phyloP scores from a whole-genome alignment of 2,329 filamentous ascomycete genomes.

The Venturia nashicola region DNA sequence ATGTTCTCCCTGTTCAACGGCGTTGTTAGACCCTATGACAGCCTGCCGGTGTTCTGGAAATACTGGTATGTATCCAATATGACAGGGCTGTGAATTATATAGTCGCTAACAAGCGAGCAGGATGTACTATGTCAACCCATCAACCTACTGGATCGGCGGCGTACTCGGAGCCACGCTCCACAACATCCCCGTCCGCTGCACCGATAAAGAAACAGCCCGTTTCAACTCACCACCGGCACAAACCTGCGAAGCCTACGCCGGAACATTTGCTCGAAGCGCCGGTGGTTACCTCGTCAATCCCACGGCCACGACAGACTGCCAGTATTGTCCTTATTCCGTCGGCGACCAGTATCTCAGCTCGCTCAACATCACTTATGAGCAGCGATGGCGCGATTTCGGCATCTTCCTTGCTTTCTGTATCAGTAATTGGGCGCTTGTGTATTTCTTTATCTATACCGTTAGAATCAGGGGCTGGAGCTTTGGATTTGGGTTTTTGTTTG shows the following conservation, averaged over 20 bases:
- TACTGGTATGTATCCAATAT: conserved; percentile 34
- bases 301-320: conserved; percentile 46
- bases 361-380: conserved; percentile 29
- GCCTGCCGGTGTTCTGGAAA: conserved; percentile 60
- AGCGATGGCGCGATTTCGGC: conserved; percentile 43
- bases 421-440: conserved; percentile 56
- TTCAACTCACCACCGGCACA: conserved; percentile 29
- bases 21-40: conserved; percentile 46
- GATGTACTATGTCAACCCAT: conserved; percentile 57
- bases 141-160: conserved; percentile 47
- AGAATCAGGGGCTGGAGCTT: conserved; percentile 59
- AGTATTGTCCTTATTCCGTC: conserved; percentile 56
- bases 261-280: conserved; percentile 26
- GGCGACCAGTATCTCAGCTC: conserved; percentile 52
- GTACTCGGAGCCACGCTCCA: conserved; percentile 30
- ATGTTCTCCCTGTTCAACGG: conserved; percentile 53
- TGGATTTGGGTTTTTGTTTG: conserved; percentile 38
- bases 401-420: conserved; percentile 40
- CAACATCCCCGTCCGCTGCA: conserved; percentile 35
- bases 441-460: conserved; percentile 67
- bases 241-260: conserved; percentile 34
- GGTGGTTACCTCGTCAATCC: conserved; percentile 54
- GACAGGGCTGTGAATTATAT: not conserved
- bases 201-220: conserved; percentile 26
- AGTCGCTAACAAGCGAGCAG: not conserved